Evolutionary conservation across 2,329 filamentous ascomycete species (phyloP).

Genomic region (Fusarium circinatum): DNA sequence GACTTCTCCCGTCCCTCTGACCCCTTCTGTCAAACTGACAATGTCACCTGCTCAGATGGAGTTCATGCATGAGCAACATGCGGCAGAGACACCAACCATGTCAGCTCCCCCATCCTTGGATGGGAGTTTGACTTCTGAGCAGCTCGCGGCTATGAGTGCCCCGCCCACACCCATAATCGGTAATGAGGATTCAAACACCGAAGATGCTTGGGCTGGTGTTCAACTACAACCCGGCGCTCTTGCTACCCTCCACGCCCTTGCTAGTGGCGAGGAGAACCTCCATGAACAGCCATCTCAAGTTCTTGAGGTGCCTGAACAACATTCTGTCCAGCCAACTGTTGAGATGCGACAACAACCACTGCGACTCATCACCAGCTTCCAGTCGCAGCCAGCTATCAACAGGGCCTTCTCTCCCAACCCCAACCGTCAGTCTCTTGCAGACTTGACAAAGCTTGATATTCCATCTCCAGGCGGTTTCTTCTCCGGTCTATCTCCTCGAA

Average conservation of each 20-base stretch:
- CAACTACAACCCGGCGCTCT: constrained; percentile 83
- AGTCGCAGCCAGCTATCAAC: constrained; percentile 33
- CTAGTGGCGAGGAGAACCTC: constrained; percentile 70
- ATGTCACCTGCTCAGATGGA: constrained; percentile 81
- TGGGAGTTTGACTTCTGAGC: constrained; percentile 88
- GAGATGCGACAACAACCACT: constrained; percentile 64
- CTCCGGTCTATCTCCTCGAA: constrained; percentile 79
- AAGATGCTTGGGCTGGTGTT: constrained; percentile 76
- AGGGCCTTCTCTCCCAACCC: constrained; percentile 45
- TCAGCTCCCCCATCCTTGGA: constrained; percentile 90
- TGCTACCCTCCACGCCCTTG: constrained; percentile 80
- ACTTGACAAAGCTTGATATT: constrained; percentile 84
- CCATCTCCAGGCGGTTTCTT: constrained; percentile 95
- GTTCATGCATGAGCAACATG: constrained; percentile 72
- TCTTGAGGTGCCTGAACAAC: constrained; percentile 57
- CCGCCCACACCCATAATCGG: constrained; percentile 83
- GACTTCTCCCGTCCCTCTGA: constrained; percentile 68
- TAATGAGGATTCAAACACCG: constrained; percentile 62
- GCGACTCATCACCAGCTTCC: constrained; percentile 59
- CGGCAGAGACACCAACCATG: constrained; percentile 74
- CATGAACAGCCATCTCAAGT: constrained; percentile 57
- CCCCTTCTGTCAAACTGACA: constrained; percentile 73
- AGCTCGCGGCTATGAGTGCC: constrained; percentile 83
- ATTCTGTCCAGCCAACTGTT: constrained; percentile 32
- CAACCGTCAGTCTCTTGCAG: constrained; percentile 69